A percentile compares a stretch with the other conserved stretches of the same genome.
Conservation (phyloP, 202 grass and related monocot genomes). For the Musa balbisiana region DNA sequence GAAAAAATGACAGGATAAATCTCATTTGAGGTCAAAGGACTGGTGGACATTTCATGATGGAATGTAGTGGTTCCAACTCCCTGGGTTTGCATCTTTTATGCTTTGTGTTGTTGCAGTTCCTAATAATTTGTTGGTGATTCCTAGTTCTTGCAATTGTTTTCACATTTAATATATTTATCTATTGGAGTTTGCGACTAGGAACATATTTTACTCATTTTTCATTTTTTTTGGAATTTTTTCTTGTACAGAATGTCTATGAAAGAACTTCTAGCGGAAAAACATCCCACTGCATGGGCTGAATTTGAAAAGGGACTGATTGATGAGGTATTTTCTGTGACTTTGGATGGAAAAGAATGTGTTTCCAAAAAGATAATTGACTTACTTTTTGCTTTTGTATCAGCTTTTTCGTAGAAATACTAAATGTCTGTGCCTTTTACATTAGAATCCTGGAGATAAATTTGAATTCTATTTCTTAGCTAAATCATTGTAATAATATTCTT, state of each 20-base stretch:
- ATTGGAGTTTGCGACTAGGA: neutral
- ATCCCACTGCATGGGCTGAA: constrained; percentile 81
- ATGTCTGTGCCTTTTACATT: neutral
- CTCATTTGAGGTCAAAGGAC: too few species aligned
- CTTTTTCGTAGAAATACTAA: neutral
- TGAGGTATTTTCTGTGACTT: constrained; percentile 44
- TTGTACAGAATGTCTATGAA: constrained; percentile 89
- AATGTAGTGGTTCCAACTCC: neutral
- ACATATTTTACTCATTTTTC: neutral
- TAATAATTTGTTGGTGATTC: neutral
- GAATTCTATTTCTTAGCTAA: neutral
- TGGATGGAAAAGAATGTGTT: constrained; percentile 10
- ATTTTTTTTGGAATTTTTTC: neutral
- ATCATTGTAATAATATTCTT: neutral
- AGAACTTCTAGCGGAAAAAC: constrained; percentile 76
- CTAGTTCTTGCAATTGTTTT: neutral
- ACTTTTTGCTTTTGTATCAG: neutral
- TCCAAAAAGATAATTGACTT: neutral
- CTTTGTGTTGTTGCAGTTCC: neutral
- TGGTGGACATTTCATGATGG: too few species aligned
- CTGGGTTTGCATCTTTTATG: neutral
- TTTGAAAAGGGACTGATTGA: constrained; percentile 80
- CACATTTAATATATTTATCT: neutral
- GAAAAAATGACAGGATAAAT: too few species aligned
- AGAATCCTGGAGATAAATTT: neutral